These are phyloP conservation scores for Euryodendron excelsum DNA, from an alignment of 148 eudicot species.

Conservation along the genomic window DNA sequence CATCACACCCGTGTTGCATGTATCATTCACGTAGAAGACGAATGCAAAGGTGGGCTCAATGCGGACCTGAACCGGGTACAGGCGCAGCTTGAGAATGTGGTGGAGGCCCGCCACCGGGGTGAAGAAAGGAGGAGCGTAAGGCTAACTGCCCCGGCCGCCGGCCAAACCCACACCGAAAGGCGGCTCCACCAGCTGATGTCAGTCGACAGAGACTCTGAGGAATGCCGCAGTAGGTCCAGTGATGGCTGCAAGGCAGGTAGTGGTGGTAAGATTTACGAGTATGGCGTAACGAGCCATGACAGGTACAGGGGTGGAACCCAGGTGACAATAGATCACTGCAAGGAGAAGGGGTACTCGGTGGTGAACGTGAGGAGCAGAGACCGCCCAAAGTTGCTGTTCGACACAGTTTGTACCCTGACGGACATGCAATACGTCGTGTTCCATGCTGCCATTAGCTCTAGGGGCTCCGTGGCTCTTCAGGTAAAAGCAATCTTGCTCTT, in stretches of 20 bases:
- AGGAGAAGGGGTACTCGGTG: constrained; percentile 64
- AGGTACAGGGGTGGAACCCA: constrained; percentile 27
- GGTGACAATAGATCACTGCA: constrained; percentile 58
- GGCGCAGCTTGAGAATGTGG: constrained; percentile 57
- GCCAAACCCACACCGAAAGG: constrained; percentile 66
- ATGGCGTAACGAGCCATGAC: background rate
- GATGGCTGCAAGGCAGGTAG: too few species aligned
- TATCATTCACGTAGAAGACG: constrained; percentile 63
- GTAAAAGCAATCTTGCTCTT: constrained; percentile 29
- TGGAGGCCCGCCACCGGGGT: constrained; percentile 57
- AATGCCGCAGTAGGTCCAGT: constrained; percentile 28
- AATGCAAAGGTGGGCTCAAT: constrained; percentile 29
- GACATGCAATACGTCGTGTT: constrained; percentile 77
- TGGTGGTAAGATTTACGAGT: constrained; percentile 11
- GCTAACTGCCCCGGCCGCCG: constrained; percentile 29
- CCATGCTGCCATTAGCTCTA: constrained; percentile 70
- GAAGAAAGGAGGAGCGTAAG: constrained; percentile 57
- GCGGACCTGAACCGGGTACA: constrained; percentile 44
- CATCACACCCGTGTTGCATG: constrained; percentile 71
- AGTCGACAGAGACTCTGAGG: constrained; percentile 54
- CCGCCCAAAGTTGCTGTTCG: constrained; percentile 78
- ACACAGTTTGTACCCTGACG: constrained; percentile 73
- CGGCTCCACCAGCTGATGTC: constrained; percentile 90
- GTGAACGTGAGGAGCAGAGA: constrained; percentile 62
- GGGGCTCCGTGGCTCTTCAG: constrained; percentile 60